Evolutionary conservation across 1,284 basidiomycete genomes (phyloP).

Genomic region (Ustilago curta): DNA sequence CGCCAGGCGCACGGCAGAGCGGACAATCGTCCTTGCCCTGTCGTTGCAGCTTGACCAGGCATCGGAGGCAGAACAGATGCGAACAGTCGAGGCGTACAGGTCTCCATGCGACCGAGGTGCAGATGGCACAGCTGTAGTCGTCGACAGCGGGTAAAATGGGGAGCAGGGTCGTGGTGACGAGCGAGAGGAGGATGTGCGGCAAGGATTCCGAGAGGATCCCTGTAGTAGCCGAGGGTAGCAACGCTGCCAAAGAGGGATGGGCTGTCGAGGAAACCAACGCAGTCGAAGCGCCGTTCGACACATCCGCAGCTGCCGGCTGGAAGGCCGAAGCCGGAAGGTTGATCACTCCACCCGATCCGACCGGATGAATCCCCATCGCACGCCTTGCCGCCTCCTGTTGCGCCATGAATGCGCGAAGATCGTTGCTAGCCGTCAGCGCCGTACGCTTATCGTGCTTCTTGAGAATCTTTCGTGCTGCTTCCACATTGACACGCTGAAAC

Average conservation of each 20-base stretch:
- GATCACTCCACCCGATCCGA: conserved; percentile 42
- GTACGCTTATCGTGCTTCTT: conserved; percentile 95
- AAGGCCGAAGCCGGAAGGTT: conserved; percentile 37
- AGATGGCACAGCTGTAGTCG: conserved; percentile 73
- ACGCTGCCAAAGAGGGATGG: conserved; percentile 59
- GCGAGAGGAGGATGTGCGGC: conserved; percentile 83
- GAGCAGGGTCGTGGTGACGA: conserved; percentile 84
- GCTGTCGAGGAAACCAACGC: conserved; percentile 48
- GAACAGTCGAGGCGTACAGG: conserved; percentile 82
- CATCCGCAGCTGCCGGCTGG: conserved; percentile 12
- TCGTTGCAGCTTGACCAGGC: conserved; percentile 94
- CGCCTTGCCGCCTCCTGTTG: conserved; percentile 54
- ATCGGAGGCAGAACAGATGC: conserved; percentile 91
- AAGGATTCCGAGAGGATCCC: conserved; percentile 71
- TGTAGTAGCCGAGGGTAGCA: conserved; percentile 59
- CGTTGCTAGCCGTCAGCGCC: conserved; percentile 70
- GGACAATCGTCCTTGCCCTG: conserved; percentile 83
- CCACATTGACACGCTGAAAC: conserved; percentile 82
- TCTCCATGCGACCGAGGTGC: conserved; percentile 70
- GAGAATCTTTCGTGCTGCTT: conserved; percentile 78
- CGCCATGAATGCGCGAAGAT: conserved; percentile 58
- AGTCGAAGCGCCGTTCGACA: conserved; percentile 15
- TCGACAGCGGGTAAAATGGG: conserved; percentile 87
- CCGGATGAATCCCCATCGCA: conserved; percentile 38
- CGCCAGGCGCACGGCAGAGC: conserved; percentile 74